phyloP scores from a whole-genome alignment of 1,139 yeast species.

The Nakaseomyces kungkrabaensis region DNA sequence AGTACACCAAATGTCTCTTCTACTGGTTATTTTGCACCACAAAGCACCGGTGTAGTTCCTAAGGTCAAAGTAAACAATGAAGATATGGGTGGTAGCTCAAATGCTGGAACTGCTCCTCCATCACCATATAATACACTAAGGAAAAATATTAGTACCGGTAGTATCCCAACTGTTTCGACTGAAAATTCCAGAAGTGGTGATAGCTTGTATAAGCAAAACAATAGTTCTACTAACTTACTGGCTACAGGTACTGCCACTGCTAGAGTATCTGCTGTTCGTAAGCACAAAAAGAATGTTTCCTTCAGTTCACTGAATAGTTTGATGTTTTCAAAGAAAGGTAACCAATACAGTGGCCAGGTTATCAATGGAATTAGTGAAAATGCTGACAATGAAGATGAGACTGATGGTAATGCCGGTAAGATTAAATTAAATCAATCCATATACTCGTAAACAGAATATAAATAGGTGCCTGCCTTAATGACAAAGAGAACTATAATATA shows the following conservation, averaged over 20 bases:
- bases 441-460: conserved; percentile 8
- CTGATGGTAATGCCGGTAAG: conserved; percentile 16
- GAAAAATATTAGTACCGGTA: conserved; percentile 15
- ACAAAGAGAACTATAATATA: neutral
- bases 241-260: conserved; percentile 7
- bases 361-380: conserved; percentile 13
- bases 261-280: conserved; percentile 23
- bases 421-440: conserved; percentile 24
- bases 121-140: conserved; percentile 9
- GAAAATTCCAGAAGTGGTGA: conserved; percentile 6
- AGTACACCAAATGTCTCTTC: conserved; percentile 3
- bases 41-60: conserved; percentile 13
- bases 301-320: conserved; percentile 30
- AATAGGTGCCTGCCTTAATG: neutral
- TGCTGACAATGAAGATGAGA: conserved; percentile 24
- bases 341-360: conserved; percentile 8
- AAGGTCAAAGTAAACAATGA: conserved; percentile 20
- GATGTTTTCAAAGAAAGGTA: conserved; percentile 26
- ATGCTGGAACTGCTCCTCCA: conserved; percentile 3
- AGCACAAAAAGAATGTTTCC: conserved; percentile 29
- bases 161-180: conserved; percentile 11
- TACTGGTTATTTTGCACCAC: neutral
- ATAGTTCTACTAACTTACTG: conserved; percentile 22
- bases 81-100: conserved; percentile 11
- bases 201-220: conserved; percentile 15